Conservation (phyloP, 495 filamentous ascomycete genomes). For the Copromyces sp. region DNA sequence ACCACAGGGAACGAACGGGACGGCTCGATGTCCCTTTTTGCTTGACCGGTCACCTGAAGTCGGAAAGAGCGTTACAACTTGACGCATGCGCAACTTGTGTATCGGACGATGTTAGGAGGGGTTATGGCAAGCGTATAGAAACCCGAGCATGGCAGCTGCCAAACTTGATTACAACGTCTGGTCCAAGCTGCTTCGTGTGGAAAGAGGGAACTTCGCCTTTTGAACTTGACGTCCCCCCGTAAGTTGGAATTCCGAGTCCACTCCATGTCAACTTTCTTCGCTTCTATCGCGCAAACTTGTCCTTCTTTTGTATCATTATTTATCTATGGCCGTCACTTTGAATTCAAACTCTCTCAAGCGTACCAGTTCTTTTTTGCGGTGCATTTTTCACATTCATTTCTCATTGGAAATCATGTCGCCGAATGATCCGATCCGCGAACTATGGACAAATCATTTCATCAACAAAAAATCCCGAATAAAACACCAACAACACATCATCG, state of each 20-base stretch:
- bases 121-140: not conserved
- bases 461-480: not conserved
- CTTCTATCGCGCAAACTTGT: not conserved
- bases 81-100: not conserved
- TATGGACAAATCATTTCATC: not conserved
- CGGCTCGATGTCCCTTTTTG: not conserved
- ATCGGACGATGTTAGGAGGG: not conserved
- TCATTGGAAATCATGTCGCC: not conserved
- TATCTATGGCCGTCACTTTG: not conserved
- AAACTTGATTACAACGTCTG: not conserved
- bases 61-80: not conserved
- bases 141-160: not conserved
- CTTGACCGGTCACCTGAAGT: not conserved
- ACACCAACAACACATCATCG: not conserved
- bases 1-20: not conserved
- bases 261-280: not conserved
- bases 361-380: not conserved
- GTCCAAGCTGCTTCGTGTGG: not conserved
- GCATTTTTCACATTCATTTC: not conserved
- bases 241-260: not conserved
- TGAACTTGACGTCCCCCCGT: not conserved
- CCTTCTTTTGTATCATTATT: not conserved
- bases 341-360: not conserved
- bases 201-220: not conserved
- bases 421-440: not conserved